Conservation (phyloP, 2,329 filamentous ascomycete genomes). For the Colletotrichum tofieldiae region DNA sequence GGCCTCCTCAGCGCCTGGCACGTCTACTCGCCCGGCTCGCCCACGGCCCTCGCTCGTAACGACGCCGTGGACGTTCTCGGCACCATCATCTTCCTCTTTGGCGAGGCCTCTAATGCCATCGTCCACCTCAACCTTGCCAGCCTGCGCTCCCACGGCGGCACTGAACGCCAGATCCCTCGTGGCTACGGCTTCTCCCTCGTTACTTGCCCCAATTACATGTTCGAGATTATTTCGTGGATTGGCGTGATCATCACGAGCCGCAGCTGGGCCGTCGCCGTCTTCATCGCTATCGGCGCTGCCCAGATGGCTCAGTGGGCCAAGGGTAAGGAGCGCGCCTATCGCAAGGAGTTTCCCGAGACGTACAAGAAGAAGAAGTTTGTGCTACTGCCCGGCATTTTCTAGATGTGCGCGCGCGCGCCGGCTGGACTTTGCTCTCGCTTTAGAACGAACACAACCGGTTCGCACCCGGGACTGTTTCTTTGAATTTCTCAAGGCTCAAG, state of each 20-base stretch:
- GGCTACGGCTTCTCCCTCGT: conserved; percentile 90
- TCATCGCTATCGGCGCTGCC: conserved; percentile 78
- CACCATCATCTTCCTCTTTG: conserved; percentile 80
- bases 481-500: background rate
- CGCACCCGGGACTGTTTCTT: background rate
- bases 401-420: conserved; percentile 45
- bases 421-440: too few species aligned
- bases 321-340: conserved; percentile 93
- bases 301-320: conserved; percentile 92
- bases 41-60: conserved; percentile 69
- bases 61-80: conserved; percentile 75
- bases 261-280: conserved; percentile 83
- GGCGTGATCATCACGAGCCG: conserved; percentile 86
- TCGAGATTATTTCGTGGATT: conserved; percentile 89
- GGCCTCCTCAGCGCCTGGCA: conserved; percentile 87
- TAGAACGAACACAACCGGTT: background rate
- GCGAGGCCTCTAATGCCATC: conserved; percentile 85
- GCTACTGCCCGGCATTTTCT: conserved; percentile 86
- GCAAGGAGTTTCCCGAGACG: conserved; percentile 90
- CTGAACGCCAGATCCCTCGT: conserved; percentile 88
- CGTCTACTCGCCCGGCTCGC: conserved; percentile 84
- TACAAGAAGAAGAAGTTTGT: conserved; percentile 95
- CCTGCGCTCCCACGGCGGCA: conserved; percentile 84
- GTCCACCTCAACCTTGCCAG: conserved; percentile 85
- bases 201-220: conserved; percentile 98